A percentile compares a stretch with the other conserved stretches of the same genome.
These are phyloP conservation scores for Monosporascus sp. DNA, from an alignment of 2,329 filamentous ascomycete genomes.

Conservation along the genomic window DNA sequence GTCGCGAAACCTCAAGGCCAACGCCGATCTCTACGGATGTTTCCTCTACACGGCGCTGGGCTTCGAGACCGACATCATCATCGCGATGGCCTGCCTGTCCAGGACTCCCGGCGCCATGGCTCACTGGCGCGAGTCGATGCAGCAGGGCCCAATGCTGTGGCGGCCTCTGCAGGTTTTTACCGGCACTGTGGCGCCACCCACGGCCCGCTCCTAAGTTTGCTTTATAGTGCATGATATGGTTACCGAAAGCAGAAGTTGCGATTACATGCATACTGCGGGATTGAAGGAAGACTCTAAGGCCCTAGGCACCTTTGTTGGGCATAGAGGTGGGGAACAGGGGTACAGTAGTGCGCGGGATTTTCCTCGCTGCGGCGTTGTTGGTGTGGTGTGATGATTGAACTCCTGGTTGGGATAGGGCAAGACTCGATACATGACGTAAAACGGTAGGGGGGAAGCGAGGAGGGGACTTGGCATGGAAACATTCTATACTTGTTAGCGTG, in stretches of 20 bases:
- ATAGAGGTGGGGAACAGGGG: not conserved
- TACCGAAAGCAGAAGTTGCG: not conserved
- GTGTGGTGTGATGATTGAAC: too few relatives aligned
- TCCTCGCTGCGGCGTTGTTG: too few relatives aligned
- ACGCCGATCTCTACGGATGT: conserved; percentile 39
- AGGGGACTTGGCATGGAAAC: too few relatives aligned
- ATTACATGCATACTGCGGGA: not conserved
- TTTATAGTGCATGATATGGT: not conserved
- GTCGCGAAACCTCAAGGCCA: conserved; percentile 31
- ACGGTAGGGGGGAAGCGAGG: too few relatives aligned
- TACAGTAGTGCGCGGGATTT: too few relatives aligned
- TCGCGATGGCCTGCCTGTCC: conserved; percentile 21
- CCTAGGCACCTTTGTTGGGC: not conserved
- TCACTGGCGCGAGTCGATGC: conserved; percentile 23
- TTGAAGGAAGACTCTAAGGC: not conserved
- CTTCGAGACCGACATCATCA: conserved; percentile 24
- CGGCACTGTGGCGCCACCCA: not conserved
- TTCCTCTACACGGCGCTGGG: conserved; percentile 36
- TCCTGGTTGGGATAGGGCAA: too few relatives aligned
- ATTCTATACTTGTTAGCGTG: too few relatives aligned
- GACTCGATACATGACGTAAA: too few relatives aligned
- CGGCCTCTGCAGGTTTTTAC: conserved; percentile 1
- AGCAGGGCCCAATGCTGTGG: conserved; percentile 1
- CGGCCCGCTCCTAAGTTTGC: not conserved
- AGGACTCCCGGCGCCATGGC: conserved; percentile 21